Evolutionary conservation across 176 grass and related monocot species (phyloP), one percentile per base, ranked within the genome.

Genomic region (Microstegium vimineum): DNA sequence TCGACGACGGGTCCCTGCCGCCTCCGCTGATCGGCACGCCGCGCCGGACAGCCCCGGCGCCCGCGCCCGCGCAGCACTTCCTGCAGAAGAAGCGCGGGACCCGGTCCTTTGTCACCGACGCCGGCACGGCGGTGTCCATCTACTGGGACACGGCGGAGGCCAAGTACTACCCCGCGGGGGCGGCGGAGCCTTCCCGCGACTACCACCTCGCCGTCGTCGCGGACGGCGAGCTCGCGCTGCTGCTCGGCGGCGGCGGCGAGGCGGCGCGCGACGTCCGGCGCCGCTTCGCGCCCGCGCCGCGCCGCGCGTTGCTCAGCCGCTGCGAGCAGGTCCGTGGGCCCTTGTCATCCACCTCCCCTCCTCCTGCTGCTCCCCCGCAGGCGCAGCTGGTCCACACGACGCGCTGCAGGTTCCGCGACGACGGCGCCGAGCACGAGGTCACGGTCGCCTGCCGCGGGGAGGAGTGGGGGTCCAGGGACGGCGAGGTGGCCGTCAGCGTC

Each of bases 401-500:
- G 46, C 86, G 64, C 75, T 87, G 92, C 73, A 20, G 75, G 66
- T 93, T 98, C 82, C 89, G 82, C 34, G 92, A 88, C 28, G 89
- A 72, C 38, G 95, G 92, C 6, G 80, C 8, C n/a, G 90, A 93
- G 71, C 95, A 98, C 77, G 92, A 90, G 75, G 91, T 98, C 31
- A 71, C 69, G 61, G 94, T 98, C 65, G 18, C 66, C 27, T 95
- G 89, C 92, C 88, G 86, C 86, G 90, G 92, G 2, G 89, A 92
- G n/a, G 76, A 85, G 42, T 57, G 68, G 87, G 62, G 64, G 8
- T 16, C 85, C 15, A 52, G 38, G 76, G 92, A 92, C 62, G 80
- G 85, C 16, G 92, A 92, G 81, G 69, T 97, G 83, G 77, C 77
- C 18, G 94, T 97, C 70, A 86, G 63, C 79, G 82, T 97, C 38